These are phyloP conservation scores for Paraconiothyrium sp. DNA, from an alignment of 2,329 filamentous ascomycete species.

Conservation along the genomic window DNA sequence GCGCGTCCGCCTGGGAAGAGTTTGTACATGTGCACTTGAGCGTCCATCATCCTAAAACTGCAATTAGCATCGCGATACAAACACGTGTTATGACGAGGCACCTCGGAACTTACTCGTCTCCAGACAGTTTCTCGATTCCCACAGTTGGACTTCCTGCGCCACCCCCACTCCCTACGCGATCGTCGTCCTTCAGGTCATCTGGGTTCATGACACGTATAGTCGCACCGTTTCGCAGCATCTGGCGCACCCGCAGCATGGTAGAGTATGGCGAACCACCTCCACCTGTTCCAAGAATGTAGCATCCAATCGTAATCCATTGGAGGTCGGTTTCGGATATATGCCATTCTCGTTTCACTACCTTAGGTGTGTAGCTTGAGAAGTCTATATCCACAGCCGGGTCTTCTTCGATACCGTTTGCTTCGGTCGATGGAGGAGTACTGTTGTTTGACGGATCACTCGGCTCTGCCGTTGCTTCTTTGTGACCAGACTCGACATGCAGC, in stretches of 20 bases:
- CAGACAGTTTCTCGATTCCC: conserved; percentile 54
- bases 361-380: conserved; percentile 52
- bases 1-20: conserved; percentile 44
- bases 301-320: conserved; percentile 57
- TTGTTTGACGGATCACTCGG: conserved; percentile 14
- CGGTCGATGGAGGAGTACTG: conserved; percentile 26
- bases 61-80: not conserved
- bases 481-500: conserved; percentile 31
- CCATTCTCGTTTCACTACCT: conserved; percentile 53
- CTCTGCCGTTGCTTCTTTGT: conserved; percentile 24
- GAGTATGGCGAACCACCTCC: conserved; percentile 60
- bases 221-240: conserved; percentile 52
- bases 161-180: conserved; percentile 57
- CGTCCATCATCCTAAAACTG: conserved; percentile 45
- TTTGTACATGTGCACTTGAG: conserved; percentile 47
- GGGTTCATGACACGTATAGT: conserved; percentile 54
- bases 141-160: conserved; percentile 56
- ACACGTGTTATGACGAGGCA: too few species aligned
- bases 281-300: conserved; percentile 60
- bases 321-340: conserved; percentile 57
- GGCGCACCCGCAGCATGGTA: conserved; percentile 54
- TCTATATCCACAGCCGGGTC: conserved; percentile 32
- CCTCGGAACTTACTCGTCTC: conserved; percentile 49
- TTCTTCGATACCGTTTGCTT: conserved; percentile 26
- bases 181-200: conserved; percentile 55